Conservation (phyloP, 2,329 filamentous ascomycete species). For the Alternaria ethzedia region DNA sequence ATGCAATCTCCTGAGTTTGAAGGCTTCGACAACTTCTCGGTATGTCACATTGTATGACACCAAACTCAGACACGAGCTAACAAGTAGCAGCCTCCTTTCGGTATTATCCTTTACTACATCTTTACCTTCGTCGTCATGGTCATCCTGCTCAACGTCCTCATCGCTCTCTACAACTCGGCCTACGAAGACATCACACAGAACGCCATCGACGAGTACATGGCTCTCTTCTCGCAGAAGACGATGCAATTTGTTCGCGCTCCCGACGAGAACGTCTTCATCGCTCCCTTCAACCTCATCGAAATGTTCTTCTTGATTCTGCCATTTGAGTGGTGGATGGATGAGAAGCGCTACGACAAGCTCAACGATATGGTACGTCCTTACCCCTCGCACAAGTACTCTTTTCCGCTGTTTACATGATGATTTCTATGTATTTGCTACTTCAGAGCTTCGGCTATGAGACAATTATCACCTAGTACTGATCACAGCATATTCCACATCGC, state of each 20-base stretch:
- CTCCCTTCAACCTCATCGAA: slow-evolving; percentile 93
- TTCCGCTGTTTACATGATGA: slow-evolving; percentile 73
- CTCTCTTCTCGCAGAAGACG: slow-evolving; percentile 90
- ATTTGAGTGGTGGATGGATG: slow-evolving; percentile 95
- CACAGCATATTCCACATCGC: slow-evolving; percentile 21
- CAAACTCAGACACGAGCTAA: slow-evolving; percentile 4
- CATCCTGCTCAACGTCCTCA: slow-evolving; percentile 91
- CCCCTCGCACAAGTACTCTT: background rate
- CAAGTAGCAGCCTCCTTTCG: slow-evolving; percentile 72
- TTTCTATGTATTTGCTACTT: slow-evolving; percentile 99
- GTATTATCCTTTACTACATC: slow-evolving; percentile 93
- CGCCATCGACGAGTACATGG: slow-evolving; percentile 93
- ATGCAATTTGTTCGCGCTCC: slow-evolving; percentile 96
- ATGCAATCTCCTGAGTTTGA: slow-evolving; percentile 91
- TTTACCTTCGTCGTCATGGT: slow-evolving; percentile 99
- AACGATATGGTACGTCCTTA: slow-evolving; percentile 69
- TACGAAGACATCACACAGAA: slow-evolving; percentile 95
- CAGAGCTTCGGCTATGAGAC: slow-evolving; percentile 99
- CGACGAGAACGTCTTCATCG: slow-evolving; percentile 97
- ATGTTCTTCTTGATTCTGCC: slow-evolving; percentile 78
- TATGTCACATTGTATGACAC: slow-evolving; percentile 17
- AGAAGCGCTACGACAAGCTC: slow-evolving; percentile 73
- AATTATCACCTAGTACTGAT: slow-evolving; percentile 91
- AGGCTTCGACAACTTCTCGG: slow-evolving; percentile 85
- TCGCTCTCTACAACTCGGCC: slow-evolving; percentile 94